These are phyloP conservation scores for Exophiala xenobiotica DNA, from an alignment of 2,329 filamentous ascomycete species.

Conservation along the genomic window DNA sequence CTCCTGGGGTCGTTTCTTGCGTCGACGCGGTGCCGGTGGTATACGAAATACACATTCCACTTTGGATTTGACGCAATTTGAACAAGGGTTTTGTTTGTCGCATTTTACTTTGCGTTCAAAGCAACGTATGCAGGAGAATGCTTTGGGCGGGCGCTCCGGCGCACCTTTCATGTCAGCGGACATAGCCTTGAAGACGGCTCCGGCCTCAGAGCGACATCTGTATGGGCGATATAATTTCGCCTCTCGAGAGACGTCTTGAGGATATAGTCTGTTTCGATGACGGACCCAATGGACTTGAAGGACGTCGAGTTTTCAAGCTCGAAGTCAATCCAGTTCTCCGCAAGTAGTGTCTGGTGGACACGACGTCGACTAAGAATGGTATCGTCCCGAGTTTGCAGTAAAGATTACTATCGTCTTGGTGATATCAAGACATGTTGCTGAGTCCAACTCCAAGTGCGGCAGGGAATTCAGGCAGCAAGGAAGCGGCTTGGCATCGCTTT, in stretches of 20 bases:
- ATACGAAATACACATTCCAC: conserved; percentile 39
- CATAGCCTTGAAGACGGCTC: not conserved
- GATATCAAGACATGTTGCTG: not conserved
- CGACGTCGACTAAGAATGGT: too few relatives aligned
- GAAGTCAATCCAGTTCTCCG: too few relatives aligned
- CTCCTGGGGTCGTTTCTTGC: conserved; percentile 32
- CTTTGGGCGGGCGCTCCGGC: conserved; percentile 15
- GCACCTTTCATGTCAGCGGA: conserved; percentile 6
- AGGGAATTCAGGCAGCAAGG: not conserved
- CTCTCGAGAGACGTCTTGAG: too few relatives aligned
- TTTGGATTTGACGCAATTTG: conserved; percentile 45
- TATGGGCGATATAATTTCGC: too few relatives aligned
- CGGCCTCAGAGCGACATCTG: too few relatives aligned
- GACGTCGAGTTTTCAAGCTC: too few relatives aligned
- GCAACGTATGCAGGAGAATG: conserved; percentile 31
- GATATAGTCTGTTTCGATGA: too few relatives aligned
- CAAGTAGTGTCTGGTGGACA: too few relatives aligned
- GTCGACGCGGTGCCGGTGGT: conserved; percentile 30
- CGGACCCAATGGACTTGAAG: too few relatives aligned
- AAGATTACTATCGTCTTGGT: too few relatives aligned
- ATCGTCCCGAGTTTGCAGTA: too few relatives aligned
- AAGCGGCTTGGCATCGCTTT: not conserved
- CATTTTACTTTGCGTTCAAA: conserved; percentile 44
- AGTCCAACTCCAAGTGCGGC: not conserved
- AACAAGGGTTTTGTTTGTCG: conserved; percentile 41